Evolutionary conservation across 2,329 filamentous ascomycete species (phyloP), one percentile per base, ranked within the genome.

Genomic region (Huntiella abstrusa): DNA sequence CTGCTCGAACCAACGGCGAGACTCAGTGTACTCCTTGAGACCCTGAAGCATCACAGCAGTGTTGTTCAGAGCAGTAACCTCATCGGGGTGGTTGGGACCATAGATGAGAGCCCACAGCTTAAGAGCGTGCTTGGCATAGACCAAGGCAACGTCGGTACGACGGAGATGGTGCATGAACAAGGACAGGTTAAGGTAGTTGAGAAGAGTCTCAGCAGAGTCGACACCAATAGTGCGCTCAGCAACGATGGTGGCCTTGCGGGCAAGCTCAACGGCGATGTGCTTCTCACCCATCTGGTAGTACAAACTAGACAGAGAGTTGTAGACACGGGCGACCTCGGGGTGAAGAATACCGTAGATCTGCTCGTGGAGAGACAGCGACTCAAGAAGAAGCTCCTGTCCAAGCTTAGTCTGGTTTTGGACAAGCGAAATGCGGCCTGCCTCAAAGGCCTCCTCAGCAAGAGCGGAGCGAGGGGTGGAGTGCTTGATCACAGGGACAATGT

Each of bases 231-330:
- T 98, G 46, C 91, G 77, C 68, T 98, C 91, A 2, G 87, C 83
- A 37, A 98, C 87, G 51, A 98, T 88, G 54, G 94, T 87, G 17
- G 91, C 87, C 67, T 98, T 98, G 59, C 86, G 83, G 13, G 91
- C 87, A 52, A 98, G 75, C 63, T 98, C 91, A 17, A 96, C 82
- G 17, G 91, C 91, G 7, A 85, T 84, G 34, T 87, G 83, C 69
- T 96, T 96, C 67, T 98, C 91, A 46, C 96, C 91, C n/a, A 94
- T 74, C 60, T 92, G 83, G 63, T 92, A 96, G 66, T 95, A 95
- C 47, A 96, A 72, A 70, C 93, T 94, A 2, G 91, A 94, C 40
- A 98, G 65, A 45, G 83, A 86, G 63, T 94, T 88, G 68, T 98
- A 98, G 22, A 93, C 82, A 52, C 87, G 79, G 41, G 88, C 91